Percentiles rank a stretch among this genome's conserved stretches.
Conservation (phyloP, 2,329 filamentous ascomycete species). For the Nothophoma quercina region DNA sequence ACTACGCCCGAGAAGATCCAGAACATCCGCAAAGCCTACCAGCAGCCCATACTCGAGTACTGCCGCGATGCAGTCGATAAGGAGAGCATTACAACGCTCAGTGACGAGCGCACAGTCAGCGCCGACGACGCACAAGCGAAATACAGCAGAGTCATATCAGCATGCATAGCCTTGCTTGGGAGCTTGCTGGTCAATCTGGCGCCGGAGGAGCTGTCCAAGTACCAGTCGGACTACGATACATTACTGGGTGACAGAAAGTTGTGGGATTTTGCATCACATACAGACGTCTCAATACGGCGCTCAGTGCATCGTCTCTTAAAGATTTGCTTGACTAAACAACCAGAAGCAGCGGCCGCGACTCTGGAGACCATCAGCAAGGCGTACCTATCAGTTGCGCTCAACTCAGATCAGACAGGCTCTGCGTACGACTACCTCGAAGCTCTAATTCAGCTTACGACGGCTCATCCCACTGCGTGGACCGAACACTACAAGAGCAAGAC, state of each 20-base stretch:
- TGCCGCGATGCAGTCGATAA: slow-evolving; percentile 77
- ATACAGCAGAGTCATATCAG: slow-evolving; percentile 78
- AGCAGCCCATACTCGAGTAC: slow-evolving; percentile 81
- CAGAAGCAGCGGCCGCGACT: slow-evolving; percentile 47
- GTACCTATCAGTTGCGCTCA: slow-evolving; percentile 78
- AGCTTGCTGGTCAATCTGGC: slow-evolving; percentile 58
- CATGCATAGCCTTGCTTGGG: slow-evolving; percentile 63
- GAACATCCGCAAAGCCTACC: slow-evolving; percentile 82
- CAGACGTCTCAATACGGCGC: slow-evolving; percentile 65
- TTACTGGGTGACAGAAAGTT: slow-evolving; percentile 70
- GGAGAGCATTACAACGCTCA: slow-evolving; percentile 82
- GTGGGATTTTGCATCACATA: slow-evolving; percentile 66
- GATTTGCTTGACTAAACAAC: slow-evolving; percentile 59
- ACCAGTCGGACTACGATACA: slow-evolving; percentile 67
- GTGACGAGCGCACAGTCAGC: slow-evolving; percentile 85
- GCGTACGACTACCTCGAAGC: slow-evolving; percentile 73
- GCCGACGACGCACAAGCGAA: slow-evolving; percentile 86
- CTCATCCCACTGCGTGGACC: slow-evolving; percentile 77
- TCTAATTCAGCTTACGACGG: slow-evolving; percentile 70
- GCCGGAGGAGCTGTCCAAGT: slow-evolving; percentile 65
- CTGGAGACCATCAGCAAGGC: slow-evolving; percentile 67
- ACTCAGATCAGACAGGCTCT: slow-evolving; percentile 76
- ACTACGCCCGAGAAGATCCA: slow-evolving; percentile 79
- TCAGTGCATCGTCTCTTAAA: slow-evolving; percentile 65
- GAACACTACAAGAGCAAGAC: slow-evolving; percentile 67